Evolutionary conservation across 2,329 filamentous ascomycete species (phyloP), one percentile per base, ranked within the genome.

Genomic region (Endocalyx cinctus): DNA sequence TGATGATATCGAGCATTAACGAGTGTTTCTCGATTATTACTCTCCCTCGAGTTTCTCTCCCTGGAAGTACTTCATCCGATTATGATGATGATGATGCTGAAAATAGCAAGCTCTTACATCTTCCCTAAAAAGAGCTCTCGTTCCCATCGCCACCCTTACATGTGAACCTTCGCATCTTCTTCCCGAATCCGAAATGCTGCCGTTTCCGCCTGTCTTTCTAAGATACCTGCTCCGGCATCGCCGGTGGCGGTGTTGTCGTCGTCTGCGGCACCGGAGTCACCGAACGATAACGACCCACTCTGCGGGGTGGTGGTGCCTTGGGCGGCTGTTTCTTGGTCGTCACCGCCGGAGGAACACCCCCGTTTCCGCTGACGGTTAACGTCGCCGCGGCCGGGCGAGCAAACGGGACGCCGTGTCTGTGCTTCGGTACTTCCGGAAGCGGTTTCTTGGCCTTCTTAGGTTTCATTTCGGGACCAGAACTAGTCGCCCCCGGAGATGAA

Each of bases 361-460:
- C 43, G 28, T 19, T 35, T 27, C 20, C 45, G 35, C 34, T 37
- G 20, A 23, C n/a, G 20, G 20, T n/a, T 8, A 8, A 8, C 20
- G 20, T 23, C 20, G 20, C n/a, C 8, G 20, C 20, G 20, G 20
- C 20, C 8, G 20, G 20, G 17, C 48, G 32, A 25, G 46, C 49
- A 29, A 59, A 53, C 2, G 69, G 70, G 5, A 64, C 55, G 6
- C 75, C 74, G 37, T 78, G 74, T 3, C 70, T 63, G 40, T 78
- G 74, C 46, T 62, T 74, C 2, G 75, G 75, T 14, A 79, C 70
- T 29, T 66, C 67, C 3, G 75, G 75, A 5, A 74, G 54, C 3
- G 63, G 62, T 45, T 68, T 74, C 51, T 68, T 73, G 6, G 62
- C 47, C 37, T 56, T 62, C 18, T 51, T 34, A 10, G 35, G 31